Conservation (phyloP, 257 asterid species). For the Nicotiana tabacum region DNA sequence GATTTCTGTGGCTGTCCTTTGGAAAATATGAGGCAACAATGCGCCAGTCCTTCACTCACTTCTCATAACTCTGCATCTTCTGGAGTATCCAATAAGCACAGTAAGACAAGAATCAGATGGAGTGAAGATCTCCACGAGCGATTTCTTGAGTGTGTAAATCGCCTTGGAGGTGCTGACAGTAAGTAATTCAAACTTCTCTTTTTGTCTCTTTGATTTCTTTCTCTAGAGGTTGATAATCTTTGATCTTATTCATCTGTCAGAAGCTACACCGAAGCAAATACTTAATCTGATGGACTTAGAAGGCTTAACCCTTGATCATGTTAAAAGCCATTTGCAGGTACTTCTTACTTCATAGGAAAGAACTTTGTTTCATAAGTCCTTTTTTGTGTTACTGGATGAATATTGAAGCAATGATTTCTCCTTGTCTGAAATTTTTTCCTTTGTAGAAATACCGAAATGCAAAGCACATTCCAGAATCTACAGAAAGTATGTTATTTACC, state of each 20-base stretch:
- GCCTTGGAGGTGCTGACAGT: conserved; percentile 91
- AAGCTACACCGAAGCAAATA: conserved; percentile 92
- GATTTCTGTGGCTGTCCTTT: conserved; percentile 33
- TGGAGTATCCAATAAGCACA: conserved; percentile 24
- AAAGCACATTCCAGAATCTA: conserved; percentile 52
- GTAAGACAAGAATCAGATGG: conserved; percentile 80
- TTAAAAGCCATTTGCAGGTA: conserved; percentile 96
- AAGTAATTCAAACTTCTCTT: conserved; percentile 25
- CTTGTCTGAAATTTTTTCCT: neutral
- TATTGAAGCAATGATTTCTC: neutral
- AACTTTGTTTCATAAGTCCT: neutral
- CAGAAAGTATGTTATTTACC: conserved; percentile 41
- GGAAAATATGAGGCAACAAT: conserved; percentile 21
- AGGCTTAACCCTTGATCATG: conserved; percentile 83
- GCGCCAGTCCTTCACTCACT: conserved; percentile 24
- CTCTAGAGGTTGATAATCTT: too few relatives aligned
- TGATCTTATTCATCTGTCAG: conserved; percentile 28
- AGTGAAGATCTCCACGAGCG: conserved; percentile 83
- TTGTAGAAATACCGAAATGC: conserved; percentile 79
- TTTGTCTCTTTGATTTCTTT: neutral
- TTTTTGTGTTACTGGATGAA: neutral
- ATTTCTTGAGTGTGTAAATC: conserved; percentile 71
- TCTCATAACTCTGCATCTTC: conserved; percentile 24
- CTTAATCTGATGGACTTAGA: conserved; percentile 79
- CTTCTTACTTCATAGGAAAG: neutral